These are phyloP conservation scores for Penicillium herquei DNA, from an alignment of 495 filamentous ascomycete genomes.

Conservation along the genomic window DNA sequence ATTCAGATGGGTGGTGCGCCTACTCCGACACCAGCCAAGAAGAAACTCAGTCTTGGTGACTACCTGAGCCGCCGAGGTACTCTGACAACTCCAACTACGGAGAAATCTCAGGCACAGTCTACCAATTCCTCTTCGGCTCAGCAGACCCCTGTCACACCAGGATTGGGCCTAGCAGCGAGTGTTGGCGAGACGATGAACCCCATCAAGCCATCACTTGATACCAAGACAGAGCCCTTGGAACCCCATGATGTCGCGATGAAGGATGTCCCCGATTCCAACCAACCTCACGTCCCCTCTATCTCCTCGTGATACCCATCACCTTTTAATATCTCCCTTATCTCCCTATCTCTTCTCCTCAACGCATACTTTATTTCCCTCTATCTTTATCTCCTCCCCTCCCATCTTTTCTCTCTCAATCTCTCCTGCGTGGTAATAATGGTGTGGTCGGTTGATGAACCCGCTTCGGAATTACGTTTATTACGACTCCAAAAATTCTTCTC, in stretches of 20 bases:
- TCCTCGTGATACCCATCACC: conserved; percentile 17
- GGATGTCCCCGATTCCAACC: conserved; percentile 28
- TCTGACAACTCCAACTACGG: conserved; percentile 39
- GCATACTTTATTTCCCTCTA: neutral
- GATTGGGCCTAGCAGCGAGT: conserved; percentile 5
- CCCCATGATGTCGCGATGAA: conserved; percentile 34
- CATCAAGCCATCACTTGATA: conserved; percentile 12
- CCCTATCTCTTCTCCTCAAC: neutral
- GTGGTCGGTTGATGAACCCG: conserved; percentile 14
- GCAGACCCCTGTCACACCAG: conserved; percentile 25
- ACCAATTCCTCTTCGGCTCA: conserved; percentile 22
- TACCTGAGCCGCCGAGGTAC: conserved; percentile 55
- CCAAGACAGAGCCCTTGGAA: conserved; percentile 19
- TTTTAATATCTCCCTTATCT: no score
- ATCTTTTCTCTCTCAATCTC: neutral
- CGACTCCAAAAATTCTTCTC: conserved; percentile 26
- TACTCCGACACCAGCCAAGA: conserved; percentile 58
- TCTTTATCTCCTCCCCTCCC: neutral
- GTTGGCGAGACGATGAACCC: conserved; percentile 16
- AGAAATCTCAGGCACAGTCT: conserved; percentile 36
- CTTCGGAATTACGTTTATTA: conserved; percentile 28
- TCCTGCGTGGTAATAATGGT: conserved; percentile 11
- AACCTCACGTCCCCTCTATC: conserved; percentile 28
- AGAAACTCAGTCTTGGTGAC: conserved; percentile 67
- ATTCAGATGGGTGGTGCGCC: conserved; percentile 34